A percentile compares a stretch with the other conserved stretches of the same genome.
Evolutionary conservation across 768 basidiomycete genomes (phyloP).

Genomic region (Termitomyces eurrhizus): DNA sequence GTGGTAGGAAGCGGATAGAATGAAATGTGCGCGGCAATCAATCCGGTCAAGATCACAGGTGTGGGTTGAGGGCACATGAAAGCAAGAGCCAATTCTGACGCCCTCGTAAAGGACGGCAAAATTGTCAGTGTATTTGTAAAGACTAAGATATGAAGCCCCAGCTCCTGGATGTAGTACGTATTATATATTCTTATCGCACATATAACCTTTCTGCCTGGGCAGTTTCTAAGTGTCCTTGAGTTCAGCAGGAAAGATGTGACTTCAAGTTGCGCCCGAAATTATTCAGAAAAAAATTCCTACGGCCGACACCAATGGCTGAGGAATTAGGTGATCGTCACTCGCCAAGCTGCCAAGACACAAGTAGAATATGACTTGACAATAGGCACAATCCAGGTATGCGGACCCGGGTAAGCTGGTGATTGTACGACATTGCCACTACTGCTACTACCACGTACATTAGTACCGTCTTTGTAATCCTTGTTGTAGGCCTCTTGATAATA

Average conservation of each 20-base stretch:
- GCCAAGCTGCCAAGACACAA: conserved; percentile 1
- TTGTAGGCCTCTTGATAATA: background rate
- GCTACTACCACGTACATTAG: background rate
- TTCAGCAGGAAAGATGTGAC: background rate
- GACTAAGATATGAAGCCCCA: background rate
- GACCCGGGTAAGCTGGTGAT: background rate
- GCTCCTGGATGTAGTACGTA: conserved; percentile 21
- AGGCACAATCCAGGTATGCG: background rate
- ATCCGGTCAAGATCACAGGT: no score
- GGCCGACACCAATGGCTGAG: background rate
- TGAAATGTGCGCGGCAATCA: no score
- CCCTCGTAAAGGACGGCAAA: background rate
- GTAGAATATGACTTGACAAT: background rate
- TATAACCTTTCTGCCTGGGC: background rate
- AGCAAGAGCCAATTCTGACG: background rate
- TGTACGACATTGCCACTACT: background rate
- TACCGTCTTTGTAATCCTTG: background rate
- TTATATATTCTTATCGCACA: conserved; percentile 27
- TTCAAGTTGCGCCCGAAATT: no score
- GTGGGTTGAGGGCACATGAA: background rate
- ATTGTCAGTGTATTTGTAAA: background rate
- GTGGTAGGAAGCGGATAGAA: background rate
- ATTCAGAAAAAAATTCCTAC: background rate
- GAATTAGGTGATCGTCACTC: background rate
- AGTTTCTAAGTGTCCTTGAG: background rate